phyloP scores from a whole-genome alignment of 306 rosid species.

The Fragaria vesca region DNA sequence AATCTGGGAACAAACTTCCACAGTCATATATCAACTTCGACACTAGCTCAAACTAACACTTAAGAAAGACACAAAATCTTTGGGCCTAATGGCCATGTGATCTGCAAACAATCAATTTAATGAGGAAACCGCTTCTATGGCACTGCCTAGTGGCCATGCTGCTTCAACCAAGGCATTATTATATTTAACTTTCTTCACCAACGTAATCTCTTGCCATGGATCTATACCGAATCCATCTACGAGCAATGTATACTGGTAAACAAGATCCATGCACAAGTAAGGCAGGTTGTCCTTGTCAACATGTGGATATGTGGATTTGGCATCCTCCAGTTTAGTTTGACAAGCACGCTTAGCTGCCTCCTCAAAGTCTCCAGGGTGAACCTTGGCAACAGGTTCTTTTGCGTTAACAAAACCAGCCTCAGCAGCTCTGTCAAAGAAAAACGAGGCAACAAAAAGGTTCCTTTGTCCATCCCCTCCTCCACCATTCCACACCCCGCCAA shows the following conservation, averaged over 20 bases:
- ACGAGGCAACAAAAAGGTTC: constrained; percentile 90
- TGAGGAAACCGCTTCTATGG: constrained; percentile 93
- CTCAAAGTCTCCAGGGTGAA: constrained; percentile 66
- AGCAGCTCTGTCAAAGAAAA: constrained; percentile 99
- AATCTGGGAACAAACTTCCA: neutral
- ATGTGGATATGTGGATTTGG: constrained; percentile 49
- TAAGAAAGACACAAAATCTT: neutral
- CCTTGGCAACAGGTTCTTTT: constrained; percentile 53
- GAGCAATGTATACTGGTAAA: constrained; percentile 78
- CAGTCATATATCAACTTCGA: neutral
- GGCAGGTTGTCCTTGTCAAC: constrained; percentile 78
- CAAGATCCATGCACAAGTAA: constrained; percentile 95
- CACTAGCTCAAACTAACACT: neutral
- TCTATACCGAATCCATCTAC: constrained; percentile 92
- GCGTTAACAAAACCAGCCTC: constrained; percentile 94
- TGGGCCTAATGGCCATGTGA: neutral
- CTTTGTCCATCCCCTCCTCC: constrained; percentile 98
- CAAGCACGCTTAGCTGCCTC: constrained; percentile 95
- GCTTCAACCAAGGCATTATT: constrained; percentile 84
- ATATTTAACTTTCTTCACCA: constrained; percentile 90
- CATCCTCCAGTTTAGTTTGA: constrained; percentile 63
- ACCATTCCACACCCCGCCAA: constrained; percentile 96
- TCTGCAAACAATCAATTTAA: constrained; percentile 14
- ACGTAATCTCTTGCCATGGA: constrained; percentile 90
- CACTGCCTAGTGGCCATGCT: constrained; percentile 99